A percentile compares a stretch with the other conserved stretches of the same genome.
These are phyloP conservation scores for Omphalotus olearius DNA, from an alignment of 1,284 basidiomycete genomes.

Conservation along the genomic window DNA sequence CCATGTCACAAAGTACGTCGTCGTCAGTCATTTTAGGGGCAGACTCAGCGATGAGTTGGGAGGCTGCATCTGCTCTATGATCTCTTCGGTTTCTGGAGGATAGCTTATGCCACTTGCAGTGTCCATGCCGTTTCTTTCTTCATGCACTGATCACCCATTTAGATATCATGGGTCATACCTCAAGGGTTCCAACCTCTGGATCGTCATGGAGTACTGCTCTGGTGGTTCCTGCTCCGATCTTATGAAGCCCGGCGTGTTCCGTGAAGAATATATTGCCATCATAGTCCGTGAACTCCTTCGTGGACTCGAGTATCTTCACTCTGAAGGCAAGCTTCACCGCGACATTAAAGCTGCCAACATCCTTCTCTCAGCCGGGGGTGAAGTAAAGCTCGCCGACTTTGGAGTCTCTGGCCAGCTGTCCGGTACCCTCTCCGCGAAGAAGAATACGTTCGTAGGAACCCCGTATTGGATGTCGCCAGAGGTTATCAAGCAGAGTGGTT, in stretches of 20 bases:
- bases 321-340: conserved; percentile 94
- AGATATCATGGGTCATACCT: conserved; percentile 94
- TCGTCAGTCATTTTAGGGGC: too few species aligned
- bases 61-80: too few species aligned
- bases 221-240: conserved; percentile 85
- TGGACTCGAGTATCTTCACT: conserved; percentile 94
- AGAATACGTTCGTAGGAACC: conserved; percentile 97
- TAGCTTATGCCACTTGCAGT: too few species aligned
- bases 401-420: conserved; percentile 99
- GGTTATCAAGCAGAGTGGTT: conserved; percentile 99
- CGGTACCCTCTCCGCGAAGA: conserved; percentile 93
- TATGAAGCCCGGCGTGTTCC: conserved; percentile 98
- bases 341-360: conserved; percentile 99
- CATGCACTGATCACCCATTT: conserved; percentile 13
- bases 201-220: conserved; percentile 97
- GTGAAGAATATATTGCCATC: conserved; percentile 98
- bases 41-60: too few species aligned
- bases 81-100: conserved; percentile 3
- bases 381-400: conserved; percentile 98
- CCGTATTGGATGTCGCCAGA: conserved; percentile 99
- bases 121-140: too few species aligned
- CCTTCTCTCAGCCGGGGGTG: conserved; percentile 88
- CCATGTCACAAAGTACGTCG: conserved; percentile 86
- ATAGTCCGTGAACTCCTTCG: conserved; percentile 89
- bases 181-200: conserved; percentile 96